Evolutionary conservation across 2,329 filamentous ascomycete genomes (phyloP), one percentile per base, ranked within the genome.

Genomic region (Beauveria asiatica): DNA sequence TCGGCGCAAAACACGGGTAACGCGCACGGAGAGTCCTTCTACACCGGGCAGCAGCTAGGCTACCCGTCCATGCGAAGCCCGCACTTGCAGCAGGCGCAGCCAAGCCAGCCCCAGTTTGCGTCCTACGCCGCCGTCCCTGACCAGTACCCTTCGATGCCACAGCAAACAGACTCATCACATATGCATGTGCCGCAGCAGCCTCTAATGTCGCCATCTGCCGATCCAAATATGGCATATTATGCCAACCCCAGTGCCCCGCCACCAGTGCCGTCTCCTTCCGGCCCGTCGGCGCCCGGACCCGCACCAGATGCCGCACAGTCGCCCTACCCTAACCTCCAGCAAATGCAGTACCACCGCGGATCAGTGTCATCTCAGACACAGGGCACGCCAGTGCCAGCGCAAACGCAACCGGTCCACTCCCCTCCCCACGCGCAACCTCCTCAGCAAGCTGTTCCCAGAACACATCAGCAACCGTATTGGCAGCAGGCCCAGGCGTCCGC

Each of bases 11-110:
- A 77, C 11, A 73, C 80, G 13, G 74, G 68, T 49, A 74, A 75
- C 63, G 72, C 76, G 27, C 78, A 80, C 11, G 82, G 81, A 10
- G 92, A 97, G 70, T 93, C 80, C 72, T 97, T 89, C 71, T 97
- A 97, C 71, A 89, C 85, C 16, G 84, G 84, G 41, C 88, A 86
- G 65, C 76, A 82, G 46, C 69, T 71, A 16, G 75, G 76, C 42
- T 80, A 80, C 73, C 81, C 82, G 57, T 76, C 79, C 42, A 86
- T 85, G 63, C 71, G 77, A 76, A 57, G 71, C 75, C 60, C 77
- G 65, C 61, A 52, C 17, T 66, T 67, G 10, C 60, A 64, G 54
- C 78, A 68, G 33, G 67, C 65, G 33, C 70, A 70, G 42, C 64
- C 75, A 39, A 69, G 71, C 13, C 76, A 78, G 66, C 69, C 73